Evolutionary conservation across 768 basidiomycete genomes (phyloP), one percentile per base, ranked within the genome.

Genomic region (Sporobolomyces pararoseus): DNA sequence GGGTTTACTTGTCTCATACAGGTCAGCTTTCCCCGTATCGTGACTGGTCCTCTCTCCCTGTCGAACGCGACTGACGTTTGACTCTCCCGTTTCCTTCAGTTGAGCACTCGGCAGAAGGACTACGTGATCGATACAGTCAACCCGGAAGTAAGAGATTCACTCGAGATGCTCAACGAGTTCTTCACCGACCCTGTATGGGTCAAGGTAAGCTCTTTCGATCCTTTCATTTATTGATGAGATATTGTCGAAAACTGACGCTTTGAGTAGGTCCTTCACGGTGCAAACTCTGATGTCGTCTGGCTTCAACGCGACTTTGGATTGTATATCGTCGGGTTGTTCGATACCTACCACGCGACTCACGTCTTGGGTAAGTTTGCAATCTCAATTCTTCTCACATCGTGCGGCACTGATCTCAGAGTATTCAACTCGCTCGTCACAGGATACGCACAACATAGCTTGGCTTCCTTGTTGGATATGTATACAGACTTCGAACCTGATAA

Each of bases 1-100:
- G 95, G 96, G 3, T 91, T 97, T 76, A 83, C 96, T 31, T 96
- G 93, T 77, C 81, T 99, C 64, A 95, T 97, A 87, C 92, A 95
- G 78, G 84, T 94, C 68, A 89, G 89, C 47, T 7, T 12, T 7
- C 21, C 46, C 46, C 46, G 0, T n/a, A n/a, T n/a, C n/a, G n/a
- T n/a, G n/a, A n/a, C n/a, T n/a, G 17, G 37, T 14, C 13, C n/a
- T 21, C 29, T 32, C 32, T 17, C 31, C 63, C 19, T 29, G 23
- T n/a, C 32, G 12, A n/a, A 32, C 34, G 21, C 29, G 94, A 27
- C 25, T 6, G 51, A 32, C 7, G 93, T 77, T 81, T 96, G 63
- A 94, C 95, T 87, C 92, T 94, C 78, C 84, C 92, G 69, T 89
- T 31, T n/a, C 31, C 29, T 0, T 21, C 79, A 81, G 74, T 77